Conservation (phyloP, 2,329 filamentous ascomycete genomes). For the Colletotrichum acutatum region DNA sequence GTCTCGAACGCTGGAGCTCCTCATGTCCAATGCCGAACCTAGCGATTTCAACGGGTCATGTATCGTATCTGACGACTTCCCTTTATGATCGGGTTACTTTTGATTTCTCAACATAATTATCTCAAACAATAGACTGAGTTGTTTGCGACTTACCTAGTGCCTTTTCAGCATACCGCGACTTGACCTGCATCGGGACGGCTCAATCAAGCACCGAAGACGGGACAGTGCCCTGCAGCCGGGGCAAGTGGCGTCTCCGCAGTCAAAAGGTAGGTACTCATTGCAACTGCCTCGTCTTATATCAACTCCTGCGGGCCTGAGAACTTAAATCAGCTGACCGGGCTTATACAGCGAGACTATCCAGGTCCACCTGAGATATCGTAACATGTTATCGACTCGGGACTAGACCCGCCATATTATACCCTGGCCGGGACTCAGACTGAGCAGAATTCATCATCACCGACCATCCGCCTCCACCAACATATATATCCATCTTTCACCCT, state of each 20-base stretch:
- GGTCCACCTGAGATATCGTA: constrained; percentile 21
- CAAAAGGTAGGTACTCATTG: constrained; percentile 28
- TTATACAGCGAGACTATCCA: constrained; percentile 11
- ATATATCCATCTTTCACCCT: constrained; percentile 19
- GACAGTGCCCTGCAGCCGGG: constrained; percentile 21
- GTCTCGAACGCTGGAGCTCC: constrained; percentile 12
- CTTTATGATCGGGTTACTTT: constrained; percentile 14
- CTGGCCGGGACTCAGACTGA: constrained; percentile 27
- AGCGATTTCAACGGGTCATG: constrained; percentile 29
- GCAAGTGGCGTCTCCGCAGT: constrained; percentile 30
- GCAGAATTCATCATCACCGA: constrained; percentile 31
- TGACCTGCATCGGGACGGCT: constrained; percentile 13
- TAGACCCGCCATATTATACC: constrained; percentile 12
- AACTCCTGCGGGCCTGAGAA: constrained; percentile 1
- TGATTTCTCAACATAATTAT: constrained; percentile 19
- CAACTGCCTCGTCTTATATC: constrained; percentile 27
- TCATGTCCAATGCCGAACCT: constrained; percentile 14
- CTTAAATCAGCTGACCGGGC: constrained; percentile 19
- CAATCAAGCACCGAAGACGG: constrained; percentile 18
- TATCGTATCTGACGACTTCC: constrained; percentile 30
- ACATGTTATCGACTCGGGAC: constrained; percentile 26
- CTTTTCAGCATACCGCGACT: not conserved
- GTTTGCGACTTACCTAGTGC: constrained; percentile 11
- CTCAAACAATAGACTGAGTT: constrained; percentile 23
- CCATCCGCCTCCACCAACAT: constrained; percentile 21